These are phyloP conservation scores for Petunia secreta DNA, from an alignment of 257 asterid genomes.

Conservation along the genomic window DNA sequence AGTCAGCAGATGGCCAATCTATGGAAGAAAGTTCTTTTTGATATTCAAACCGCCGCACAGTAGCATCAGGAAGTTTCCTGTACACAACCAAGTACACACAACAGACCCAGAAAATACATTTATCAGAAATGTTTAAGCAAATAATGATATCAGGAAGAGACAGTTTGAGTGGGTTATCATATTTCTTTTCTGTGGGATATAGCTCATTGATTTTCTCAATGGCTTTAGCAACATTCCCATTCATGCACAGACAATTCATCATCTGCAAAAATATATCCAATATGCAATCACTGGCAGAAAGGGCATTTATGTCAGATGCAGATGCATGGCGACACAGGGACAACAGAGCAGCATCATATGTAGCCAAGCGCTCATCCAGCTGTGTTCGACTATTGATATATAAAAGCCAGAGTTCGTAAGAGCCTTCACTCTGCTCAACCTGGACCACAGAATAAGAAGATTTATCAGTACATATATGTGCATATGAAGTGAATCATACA, in stretches of 20 bases:
- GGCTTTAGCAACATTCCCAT: constrained; percentile 45
- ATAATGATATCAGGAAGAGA: constrained; percentile 36
- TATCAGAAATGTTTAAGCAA: constrained; percentile 42
- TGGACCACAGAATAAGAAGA: constrained; percentile 27
- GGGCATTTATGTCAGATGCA: constrained; percentile 29
- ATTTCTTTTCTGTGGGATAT: constrained; percentile 31
- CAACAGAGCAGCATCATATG: constrained; percentile 48
- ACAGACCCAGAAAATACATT: constrained; percentile 51
- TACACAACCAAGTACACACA: constrained; percentile 48
- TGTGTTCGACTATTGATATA: constrained; percentile 47
- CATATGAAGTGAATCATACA: constrained; percentile 3
- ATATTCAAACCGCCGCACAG: constrained; percentile 44
- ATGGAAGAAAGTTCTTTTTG: constrained; percentile 46
- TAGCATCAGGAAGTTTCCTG: constrained; percentile 42
- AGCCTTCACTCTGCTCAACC: constrained; percentile 40
- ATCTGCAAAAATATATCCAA: constrained; percentile 55
- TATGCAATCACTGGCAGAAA: constrained; percentile 40
- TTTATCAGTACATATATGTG: background rate
- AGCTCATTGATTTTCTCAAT: constrained; percentile 45
- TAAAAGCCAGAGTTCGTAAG: constrained; percentile 57
- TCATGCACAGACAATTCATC: constrained; percentile 48
- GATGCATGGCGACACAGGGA: constrained; percentile 38
- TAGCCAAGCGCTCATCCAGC: constrained; percentile 47
- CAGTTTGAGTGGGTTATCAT: constrained; percentile 29
- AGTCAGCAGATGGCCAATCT: constrained; percentile 44